Percentiles rank a stretch among this genome's conserved stretches.
Evolutionary conservation across 192 early-diverging fungal species (phyloP).

Genomic region (Coemansia sp.): DNA sequence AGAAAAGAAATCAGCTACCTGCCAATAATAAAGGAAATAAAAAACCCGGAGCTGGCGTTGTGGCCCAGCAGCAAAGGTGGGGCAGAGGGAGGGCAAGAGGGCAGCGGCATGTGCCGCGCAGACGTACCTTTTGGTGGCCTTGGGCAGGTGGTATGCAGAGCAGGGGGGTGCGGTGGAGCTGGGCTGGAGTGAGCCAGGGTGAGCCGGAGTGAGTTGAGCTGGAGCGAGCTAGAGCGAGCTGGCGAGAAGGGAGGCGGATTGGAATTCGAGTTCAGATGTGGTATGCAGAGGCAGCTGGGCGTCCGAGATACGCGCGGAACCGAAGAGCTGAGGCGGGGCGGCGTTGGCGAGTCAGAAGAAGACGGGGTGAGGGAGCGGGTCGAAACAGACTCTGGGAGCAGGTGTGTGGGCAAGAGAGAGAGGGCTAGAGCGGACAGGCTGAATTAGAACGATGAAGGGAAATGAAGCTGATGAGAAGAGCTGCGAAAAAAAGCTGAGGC

Average conservation of each 20-base stretch:
- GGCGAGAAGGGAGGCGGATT: not conserved
- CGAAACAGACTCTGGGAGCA: not conserved
- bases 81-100: too few relatives aligned
- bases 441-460: not conserved
- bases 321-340: not conserved
- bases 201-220: not conserved
- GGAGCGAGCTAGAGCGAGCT: not conserved
- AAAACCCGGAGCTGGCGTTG: too few relatives aligned
- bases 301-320: not conserved
- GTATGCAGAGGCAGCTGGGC: not conserved
- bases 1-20: too few relatives aligned
- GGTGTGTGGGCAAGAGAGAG: not conserved
- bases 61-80: too few relatives aligned
- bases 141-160: constrained; percentile 2
- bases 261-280: constrained; percentile 4
- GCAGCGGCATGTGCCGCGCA: too few relatives aligned
- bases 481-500: not conserved
- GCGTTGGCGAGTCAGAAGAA: not conserved
- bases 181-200: too few relatives aligned
- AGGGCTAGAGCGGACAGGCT: not conserved
- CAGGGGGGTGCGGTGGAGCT: too few relatives aligned
- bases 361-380: not conserved
- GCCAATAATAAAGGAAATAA: too few relatives aligned
- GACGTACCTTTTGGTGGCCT: too few relatives aligned
- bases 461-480: constrained; percentile 2